These are phyloP conservation scores for Dryas drummondii DNA, from an alignment of 306 rosid genomes.

Conservation along the genomic window DNA sequence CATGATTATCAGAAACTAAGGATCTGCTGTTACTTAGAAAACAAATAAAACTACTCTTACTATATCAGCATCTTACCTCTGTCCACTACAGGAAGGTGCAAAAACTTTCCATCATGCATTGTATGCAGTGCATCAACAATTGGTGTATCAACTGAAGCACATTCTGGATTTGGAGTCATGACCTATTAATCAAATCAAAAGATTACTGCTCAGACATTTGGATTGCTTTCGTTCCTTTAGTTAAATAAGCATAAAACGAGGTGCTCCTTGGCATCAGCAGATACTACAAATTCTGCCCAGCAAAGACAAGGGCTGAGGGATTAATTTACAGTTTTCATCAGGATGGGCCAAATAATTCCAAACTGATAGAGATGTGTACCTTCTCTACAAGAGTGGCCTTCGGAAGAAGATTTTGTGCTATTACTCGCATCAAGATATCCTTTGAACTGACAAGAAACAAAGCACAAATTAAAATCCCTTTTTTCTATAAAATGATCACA, in stretches of 20 bases:
- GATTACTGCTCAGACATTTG: conserved; percentile 4
- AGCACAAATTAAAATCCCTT: conserved; percentile 16
- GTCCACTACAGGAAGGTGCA: conserved; percentile 85
- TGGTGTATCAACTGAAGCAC: conserved; percentile 77
- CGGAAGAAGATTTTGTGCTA: conserved; percentile 75
- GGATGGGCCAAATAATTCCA: conserved; percentile 2
- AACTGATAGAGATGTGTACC: conserved; percentile 47
- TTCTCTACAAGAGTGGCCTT: conserved; percentile 77
- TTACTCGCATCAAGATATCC: conserved; percentile 92
- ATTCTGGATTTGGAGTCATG: conserved; percentile 95
- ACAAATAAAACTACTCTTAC: neutral
- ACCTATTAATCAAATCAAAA: conserved; percentile 49
- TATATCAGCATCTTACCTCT: conserved; percentile 52
- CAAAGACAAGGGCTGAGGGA: neutral
- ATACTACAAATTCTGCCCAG: neutral
- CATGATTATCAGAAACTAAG: conserved; percentile 33
- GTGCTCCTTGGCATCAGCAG: conserved; percentile 7
- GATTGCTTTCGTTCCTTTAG: neutral
- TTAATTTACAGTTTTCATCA: neutral
- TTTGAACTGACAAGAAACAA: conserved; percentile 58
- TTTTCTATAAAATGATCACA: neutral
- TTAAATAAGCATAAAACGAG: neutral
- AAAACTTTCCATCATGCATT: conserved; percentile 92
- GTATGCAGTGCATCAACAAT: conserved; percentile 91
- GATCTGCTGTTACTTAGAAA: neutral